Conservation (phyloP, 2,329 filamentous ascomycete species). For the Diaporthe citri region DNA sequence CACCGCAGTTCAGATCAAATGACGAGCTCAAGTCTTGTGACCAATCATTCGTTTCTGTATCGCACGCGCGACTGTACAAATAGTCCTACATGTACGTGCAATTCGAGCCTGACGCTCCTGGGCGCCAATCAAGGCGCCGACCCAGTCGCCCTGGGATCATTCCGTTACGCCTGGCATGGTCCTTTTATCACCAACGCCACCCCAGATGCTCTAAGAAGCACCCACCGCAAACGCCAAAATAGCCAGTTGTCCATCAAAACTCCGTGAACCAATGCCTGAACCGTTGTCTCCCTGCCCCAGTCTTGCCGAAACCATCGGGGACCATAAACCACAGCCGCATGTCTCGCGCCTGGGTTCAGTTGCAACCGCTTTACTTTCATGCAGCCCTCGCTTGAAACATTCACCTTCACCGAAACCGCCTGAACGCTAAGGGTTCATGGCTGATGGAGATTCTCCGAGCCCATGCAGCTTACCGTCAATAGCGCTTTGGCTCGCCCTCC, state of each 20-base stretch:
- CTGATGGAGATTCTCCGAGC: neutral
- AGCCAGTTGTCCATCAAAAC: constrained; percentile 2
- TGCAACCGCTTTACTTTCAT: neutral
- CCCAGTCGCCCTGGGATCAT: neutral
- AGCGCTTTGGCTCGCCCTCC: constrained; percentile 50
- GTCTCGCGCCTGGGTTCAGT: too few species aligned
- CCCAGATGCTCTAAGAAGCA: neutral
- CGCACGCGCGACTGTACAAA: constrained; percentile 12
- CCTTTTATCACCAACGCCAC: constrained; percentile 3
- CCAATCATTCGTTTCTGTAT: neutral
- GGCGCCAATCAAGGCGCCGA: neutral
- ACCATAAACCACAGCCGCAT: neutral
- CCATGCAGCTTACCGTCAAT: neutral
- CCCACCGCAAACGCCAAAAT: neutral
- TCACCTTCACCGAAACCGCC: neutral
- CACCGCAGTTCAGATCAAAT: neutral
- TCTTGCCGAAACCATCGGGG: neutral
- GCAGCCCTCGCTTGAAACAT: neutral
- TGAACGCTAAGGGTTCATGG: neutral
- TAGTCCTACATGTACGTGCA: constrained; percentile 3
- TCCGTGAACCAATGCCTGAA: constrained; percentile 4
- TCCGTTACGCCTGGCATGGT: constrained; percentile 1
- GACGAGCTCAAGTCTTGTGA: neutral
- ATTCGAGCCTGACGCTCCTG: too few species aligned
- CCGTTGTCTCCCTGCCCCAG: neutral